These are phyloP conservation scores for Thalia dealbata DNA, from an alignment of 176 grass and related monocot genomes.

Conservation along the genomic window DNA sequence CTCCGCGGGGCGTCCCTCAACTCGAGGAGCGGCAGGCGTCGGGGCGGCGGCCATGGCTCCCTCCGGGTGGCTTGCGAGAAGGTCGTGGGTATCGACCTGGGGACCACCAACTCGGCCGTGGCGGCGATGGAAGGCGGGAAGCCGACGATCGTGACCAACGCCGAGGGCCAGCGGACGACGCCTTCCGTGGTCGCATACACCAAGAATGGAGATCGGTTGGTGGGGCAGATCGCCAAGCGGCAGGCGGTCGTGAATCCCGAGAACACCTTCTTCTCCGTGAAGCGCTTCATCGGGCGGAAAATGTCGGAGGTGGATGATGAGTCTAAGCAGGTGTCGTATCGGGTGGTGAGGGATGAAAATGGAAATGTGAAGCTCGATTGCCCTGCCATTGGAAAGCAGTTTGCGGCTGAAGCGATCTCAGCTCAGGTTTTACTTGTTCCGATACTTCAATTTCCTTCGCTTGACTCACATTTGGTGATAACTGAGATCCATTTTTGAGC, in stretches of 20 bases:
- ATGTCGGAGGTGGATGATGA: conserved; percentile 70
- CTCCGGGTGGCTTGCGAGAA: conserved; percentile 55
- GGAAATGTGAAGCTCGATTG: conserved; percentile 75
- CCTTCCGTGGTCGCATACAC: conserved; percentile 76
- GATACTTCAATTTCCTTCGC: neutral
- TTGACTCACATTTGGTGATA: neutral
- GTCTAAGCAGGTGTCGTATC: conserved; percentile 66
- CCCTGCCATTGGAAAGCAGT: conserved; percentile 54
- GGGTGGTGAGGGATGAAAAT: conserved; percentile 46
- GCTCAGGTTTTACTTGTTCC: conserved; percentile 35
- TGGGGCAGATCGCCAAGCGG: conserved; percentile 74
- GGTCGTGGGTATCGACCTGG: conserved; percentile 71
- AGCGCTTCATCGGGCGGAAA: conserved; percentile 68
- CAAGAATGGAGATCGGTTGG: conserved; percentile 58
- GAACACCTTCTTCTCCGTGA: conserved; percentile 75
- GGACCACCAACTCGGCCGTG: conserved; percentile 74
- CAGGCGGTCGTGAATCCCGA: conserved; percentile 79
- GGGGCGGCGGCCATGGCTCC: conserved; percentile 31
- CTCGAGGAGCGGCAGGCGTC: conserved; percentile 23
- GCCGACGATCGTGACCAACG: conserved; percentile 75
- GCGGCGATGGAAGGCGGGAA: conserved; percentile 74
- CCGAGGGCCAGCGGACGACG: conserved; percentile 70
- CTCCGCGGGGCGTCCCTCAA: conserved; percentile 7
- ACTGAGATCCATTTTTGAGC: no score
- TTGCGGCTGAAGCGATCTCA: conserved; percentile 59